Evolutionary conservation across 208 protist species (phyloP).

Genomic region (Crithidia expoeki): DNA sequence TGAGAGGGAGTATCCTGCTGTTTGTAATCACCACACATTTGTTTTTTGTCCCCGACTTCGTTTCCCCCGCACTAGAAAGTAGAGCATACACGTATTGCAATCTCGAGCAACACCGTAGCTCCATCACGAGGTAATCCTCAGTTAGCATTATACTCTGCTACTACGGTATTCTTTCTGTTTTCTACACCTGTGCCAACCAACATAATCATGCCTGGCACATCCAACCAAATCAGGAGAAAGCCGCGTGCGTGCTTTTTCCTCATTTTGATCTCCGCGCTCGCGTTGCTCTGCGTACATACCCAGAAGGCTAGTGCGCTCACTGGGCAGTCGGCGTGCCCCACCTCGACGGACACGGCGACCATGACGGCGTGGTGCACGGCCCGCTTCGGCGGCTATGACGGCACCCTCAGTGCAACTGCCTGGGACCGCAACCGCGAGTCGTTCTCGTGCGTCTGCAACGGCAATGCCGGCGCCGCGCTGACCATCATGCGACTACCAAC

Average conservation of each 20-base stretch:
- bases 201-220: too few species aligned
- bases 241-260: neutral
- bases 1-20: too few species aligned
- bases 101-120: too few species aligned
- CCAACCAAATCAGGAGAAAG: too few species aligned
- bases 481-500: neutral
- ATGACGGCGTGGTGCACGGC: slow-evolving; percentile 22
- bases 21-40: neutral
- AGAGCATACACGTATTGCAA: too few species aligned
- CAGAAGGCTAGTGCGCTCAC: neutral
- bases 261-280: neutral
- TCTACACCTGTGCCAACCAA: too few species aligned
- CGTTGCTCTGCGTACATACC: neutral
- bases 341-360: neutral
- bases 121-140: neutral
- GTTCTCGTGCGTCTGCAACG: slow-evolving; percentile 35
- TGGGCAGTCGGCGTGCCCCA: slow-evolving; percentile 17
- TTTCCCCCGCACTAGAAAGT: neutral
- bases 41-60: neutral
- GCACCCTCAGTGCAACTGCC: slow-evolving; percentile 7
- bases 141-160: too few species aligned
- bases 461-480: slow-evolving; percentile 15
- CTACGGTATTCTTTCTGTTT: too few species aligned
- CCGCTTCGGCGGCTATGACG: slow-evolving; percentile 26
- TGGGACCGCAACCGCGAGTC: slow-evolving; percentile 1